Evolutionary conservation across 768 basidiomycete genomes (phyloP).

Genomic region (Rhodotorula graminis): DNA sequence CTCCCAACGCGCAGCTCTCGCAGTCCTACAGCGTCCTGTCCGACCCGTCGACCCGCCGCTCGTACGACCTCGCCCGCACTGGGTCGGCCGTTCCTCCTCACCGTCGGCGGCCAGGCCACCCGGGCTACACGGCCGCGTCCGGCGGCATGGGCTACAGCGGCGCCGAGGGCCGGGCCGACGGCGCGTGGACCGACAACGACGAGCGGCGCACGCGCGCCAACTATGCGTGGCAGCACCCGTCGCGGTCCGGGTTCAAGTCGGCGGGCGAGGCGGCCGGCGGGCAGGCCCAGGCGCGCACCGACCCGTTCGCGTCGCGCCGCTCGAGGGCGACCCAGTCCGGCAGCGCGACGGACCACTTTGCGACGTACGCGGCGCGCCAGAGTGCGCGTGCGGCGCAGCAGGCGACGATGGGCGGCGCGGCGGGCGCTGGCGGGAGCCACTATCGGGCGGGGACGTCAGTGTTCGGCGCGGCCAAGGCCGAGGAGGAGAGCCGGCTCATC

Average conservation of each 20-base stretch:
- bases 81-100: neutral
- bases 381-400: neutral
- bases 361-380: slow-evolving; percentile 17
- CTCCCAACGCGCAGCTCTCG: slow-evolving; percentile 3
- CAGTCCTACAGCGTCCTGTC: slow-evolving; percentile 35
- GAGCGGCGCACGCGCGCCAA: slow-evolving; percentile 31
- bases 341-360: slow-evolving; percentile 19
- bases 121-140: slow-evolving; percentile 20
- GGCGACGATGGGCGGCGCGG: neutral
- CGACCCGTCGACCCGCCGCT: slow-evolving; percentile 17
- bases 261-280: neutral
- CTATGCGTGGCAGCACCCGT: slow-evolving; percentile 38
- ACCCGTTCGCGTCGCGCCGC: slow-evolving; percentile 24
- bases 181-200: slow-evolving; percentile 26
- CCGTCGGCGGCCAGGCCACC: slow-evolving; percentile 1
- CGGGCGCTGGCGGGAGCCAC: neutral
- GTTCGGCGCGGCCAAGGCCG: slow-evolving; percentile 29
- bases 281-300: slow-evolving; percentile 5
- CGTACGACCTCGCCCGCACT: slow-evolving; percentile 28
- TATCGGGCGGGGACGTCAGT: slow-evolving; percentile 18
- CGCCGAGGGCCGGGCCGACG: neutral
- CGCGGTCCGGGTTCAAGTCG: neutral
- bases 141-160: slow-evolving; percentile 22
- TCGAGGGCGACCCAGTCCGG: neutral
- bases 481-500: slow-evolving; percentile 39